These are phyloP conservation scores for Phylloboletellus chloephorus DNA, from an alignment of 1,284 basidiomycete species.

Conservation along the genomic window DNA sequence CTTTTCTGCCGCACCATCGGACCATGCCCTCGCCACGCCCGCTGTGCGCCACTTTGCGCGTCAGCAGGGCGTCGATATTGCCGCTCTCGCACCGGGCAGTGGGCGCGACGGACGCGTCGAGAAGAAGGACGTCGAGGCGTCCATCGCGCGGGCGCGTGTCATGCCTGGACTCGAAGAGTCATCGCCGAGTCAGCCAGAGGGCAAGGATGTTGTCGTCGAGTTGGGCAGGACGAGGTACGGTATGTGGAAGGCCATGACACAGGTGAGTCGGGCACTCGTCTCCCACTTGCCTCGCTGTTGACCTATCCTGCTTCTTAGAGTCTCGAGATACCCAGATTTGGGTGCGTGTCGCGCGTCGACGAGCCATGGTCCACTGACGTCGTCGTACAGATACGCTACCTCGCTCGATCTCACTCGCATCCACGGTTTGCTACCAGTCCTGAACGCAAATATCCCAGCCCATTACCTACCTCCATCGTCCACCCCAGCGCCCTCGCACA, in stretches of 20 bases:
- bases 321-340: constrained; percentile 77
- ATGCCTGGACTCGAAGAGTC: not conserved
- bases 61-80: constrained; percentile 59
- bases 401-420: constrained; percentile 79
- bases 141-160: constrained; percentile 33
- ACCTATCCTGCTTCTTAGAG: constrained; percentile 42
- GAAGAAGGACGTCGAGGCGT: constrained; percentile 68
- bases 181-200: constrained; percentile 3
- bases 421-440: constrained; percentile 60
- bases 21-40: constrained; percentile 62
- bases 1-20: constrained; percentile 15
- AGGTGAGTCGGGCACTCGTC: constrained; percentile 37
- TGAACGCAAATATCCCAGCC: constrained; percentile 68
- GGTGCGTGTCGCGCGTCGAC: constrained; percentile 35
- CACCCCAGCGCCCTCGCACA: constrained; percentile 31
- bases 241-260: constrained; percentile 86
- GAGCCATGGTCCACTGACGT: constrained; percentile 4
- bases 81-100: constrained; percentile 58
- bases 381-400: constrained; percentile 59
- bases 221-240: constrained; percentile 74
- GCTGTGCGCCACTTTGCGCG: constrained; percentile 76
- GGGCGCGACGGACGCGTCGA: constrained; percentile 75
- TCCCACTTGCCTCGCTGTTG: not conserved
- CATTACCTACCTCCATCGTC: constrained; percentile 42
- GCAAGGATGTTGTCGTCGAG: constrained; percentile 51